A percentile compares a stretch with the other conserved stretches of the same genome.
phyloP scores from a whole-genome alignment of 2,329 filamentous ascomycete genomes.

The Arthrobotrys musiformis region DNA sequence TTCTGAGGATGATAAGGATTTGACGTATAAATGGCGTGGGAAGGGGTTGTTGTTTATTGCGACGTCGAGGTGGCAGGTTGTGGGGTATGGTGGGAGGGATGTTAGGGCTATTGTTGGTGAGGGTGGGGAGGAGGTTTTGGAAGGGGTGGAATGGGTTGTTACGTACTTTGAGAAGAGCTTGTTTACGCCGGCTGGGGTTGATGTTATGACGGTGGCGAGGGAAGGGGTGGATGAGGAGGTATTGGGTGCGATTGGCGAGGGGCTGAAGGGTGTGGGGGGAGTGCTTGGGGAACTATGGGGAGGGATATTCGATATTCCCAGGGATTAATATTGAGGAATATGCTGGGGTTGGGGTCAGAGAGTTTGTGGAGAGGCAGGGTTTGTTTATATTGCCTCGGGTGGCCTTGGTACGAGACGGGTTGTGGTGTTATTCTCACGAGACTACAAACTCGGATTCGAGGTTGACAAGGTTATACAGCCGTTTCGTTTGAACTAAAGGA shows the following conservation, averaged over 20 bases:
- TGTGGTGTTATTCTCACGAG: too few relatives aligned
- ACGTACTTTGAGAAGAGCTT: conserved; percentile 86
- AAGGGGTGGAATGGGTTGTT: conserved; percentile 74
- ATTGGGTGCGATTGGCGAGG: conserved; percentile 69
- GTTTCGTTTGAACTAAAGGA: too few relatives aligned
- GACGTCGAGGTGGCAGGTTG: conserved; percentile 80
- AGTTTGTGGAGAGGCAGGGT: too few relatives aligned
- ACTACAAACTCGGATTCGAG: too few relatives aligned
- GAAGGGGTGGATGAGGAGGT: conserved; percentile 71
- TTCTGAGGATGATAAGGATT: conserved; percentile 55
- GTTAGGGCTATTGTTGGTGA: conserved; percentile 60
- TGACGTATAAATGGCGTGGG: conserved; percentile 79
- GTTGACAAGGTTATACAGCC: too few relatives aligned
- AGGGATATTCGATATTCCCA: conserved; percentile 64
- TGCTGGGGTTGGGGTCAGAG: background rate
- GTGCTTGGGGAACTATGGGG: conserved; percentile 68
- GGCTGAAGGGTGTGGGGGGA: conserved; percentile 66
- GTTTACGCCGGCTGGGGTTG: conserved; percentile 83
- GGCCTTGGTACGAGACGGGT: too few relatives aligned
- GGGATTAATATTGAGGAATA: conserved; percentile 19
- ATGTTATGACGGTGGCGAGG: conserved; percentile 76
- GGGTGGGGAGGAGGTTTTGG: conserved; percentile 53
- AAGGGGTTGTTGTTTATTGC: conserved; percentile 79
- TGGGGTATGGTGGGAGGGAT: conserved; percentile 75
- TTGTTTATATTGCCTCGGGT: too few relatives aligned